Percentiles rank a stretch among this genome's conserved stretches.
Conservation (phyloP, 495 filamentous ascomycete genomes). For the Ascobolus immersus region DNA sequence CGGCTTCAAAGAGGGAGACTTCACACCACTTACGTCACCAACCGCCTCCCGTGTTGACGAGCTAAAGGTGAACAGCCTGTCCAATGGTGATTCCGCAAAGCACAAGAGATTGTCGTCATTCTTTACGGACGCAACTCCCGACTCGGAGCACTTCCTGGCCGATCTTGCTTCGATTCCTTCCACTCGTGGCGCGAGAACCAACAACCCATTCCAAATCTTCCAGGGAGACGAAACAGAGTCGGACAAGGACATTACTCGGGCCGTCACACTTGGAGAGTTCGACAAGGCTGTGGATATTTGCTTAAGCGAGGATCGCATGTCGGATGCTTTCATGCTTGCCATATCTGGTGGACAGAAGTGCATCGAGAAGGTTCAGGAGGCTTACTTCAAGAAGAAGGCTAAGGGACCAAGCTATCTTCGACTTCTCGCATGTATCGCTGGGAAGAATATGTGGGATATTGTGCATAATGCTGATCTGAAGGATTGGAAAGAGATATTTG, state of each 20-base stretch:
- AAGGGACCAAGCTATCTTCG: conserved; percentile 77
- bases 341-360: conserved; percentile 87
- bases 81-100: conserved; percentile 19
- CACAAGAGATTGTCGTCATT: conserved; percentile 50
- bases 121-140: conserved; percentile 46
- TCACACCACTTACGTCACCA: conserved; percentile 27
- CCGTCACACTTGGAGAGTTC: conserved; percentile 72
- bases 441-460: conserved; percentile 94
- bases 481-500: conserved; percentile 95
- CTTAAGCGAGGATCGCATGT: conserved; percentile 63
- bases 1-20: conserved; percentile 42
- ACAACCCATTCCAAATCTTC: conserved; percentile 70
- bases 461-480: conserved; percentile 81
- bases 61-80: conserved; percentile 8
- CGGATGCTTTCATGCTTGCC: conserved; percentile 93
- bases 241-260: conserved; percentile 65
- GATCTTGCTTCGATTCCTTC: conserved; percentile 51
- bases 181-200: conserved; percentile 53
- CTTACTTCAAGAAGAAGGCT: conserved; percentile 64
- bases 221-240: conserved; percentile 52
- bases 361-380: conserved; percentile 75
- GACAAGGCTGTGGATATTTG: conserved; percentile 73
- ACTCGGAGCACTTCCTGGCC: conserved; percentile 58
- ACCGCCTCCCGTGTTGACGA: conserved; percentile 20
- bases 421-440: conserved; percentile 69